Percentiles rank a stretch among this genome's conserved stretches.
Conservation (phyloP, 371 early-diverging fungal genomes). For the Mortierella polycephala region DNA sequence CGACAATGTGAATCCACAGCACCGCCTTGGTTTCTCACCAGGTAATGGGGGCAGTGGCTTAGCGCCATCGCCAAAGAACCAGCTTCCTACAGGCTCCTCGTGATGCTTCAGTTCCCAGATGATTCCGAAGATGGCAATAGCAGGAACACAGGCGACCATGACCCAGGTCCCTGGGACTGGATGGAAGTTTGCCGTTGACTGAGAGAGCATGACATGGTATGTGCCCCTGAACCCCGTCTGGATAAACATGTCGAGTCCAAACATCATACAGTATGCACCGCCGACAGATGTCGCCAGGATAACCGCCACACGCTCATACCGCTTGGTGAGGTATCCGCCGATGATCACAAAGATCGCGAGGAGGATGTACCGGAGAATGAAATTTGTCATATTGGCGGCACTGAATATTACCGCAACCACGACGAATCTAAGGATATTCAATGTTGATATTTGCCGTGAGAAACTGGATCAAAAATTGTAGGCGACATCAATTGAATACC, state of each 20-base stretch:
- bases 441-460: not conserved
- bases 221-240: constrained; percentile 60
- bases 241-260: constrained; percentile 68
- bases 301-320: constrained; percentile 44
- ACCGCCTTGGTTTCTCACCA: constrained; percentile 38
- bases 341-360: constrained; percentile 25
- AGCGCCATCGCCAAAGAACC: constrained; percentile 46
- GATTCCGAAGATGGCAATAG: constrained; percentile 36
- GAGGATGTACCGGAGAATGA: constrained; percentile 37
- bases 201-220: constrained; percentile 50
- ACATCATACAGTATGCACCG: constrained; percentile 67
- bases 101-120: constrained; percentile 44
- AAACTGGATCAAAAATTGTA: not conserved
- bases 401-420: constrained; percentile 42
- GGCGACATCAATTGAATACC: not conserved
- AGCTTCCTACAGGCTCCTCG: constrained; percentile 43
- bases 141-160: constrained; percentile 46
- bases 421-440: constrained; percentile 25
- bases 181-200: constrained; percentile 29
- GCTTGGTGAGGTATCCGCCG: constrained; percentile 37
- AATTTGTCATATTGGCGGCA: constrained; percentile 24
- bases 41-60: constrained; percentile 39
- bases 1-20: constrained; percentile 30
- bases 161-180: constrained; percentile 44
- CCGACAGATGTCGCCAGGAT: constrained; percentile 59